These are phyloP conservation scores for Borealophlyctis nickersoniae DNA, from an alignment of 192 early-diverging fungal species.

Conservation along the genomic window DNA sequence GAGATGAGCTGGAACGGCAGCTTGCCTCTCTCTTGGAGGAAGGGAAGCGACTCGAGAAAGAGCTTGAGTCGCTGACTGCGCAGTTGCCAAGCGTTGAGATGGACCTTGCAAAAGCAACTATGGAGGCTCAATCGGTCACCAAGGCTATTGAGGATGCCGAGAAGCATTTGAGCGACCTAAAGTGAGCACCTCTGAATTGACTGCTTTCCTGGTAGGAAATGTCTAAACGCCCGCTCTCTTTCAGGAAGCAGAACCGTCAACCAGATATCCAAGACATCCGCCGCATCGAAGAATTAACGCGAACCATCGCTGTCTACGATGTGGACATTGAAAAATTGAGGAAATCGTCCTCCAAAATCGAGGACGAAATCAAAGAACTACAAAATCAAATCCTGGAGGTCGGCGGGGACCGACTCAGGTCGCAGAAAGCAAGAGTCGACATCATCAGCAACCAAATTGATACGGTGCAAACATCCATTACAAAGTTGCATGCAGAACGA, in stretches of 20 bases:
- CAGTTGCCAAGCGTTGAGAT: slow-evolving; percentile 55
- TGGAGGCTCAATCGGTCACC: slow-evolving; percentile 68
- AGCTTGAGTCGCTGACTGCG: slow-evolving; percentile 17
- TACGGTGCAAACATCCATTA: slow-evolving; percentile 60
- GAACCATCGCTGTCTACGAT: slow-evolving; percentile 9
- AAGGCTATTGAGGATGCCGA: slow-evolving; percentile 67
- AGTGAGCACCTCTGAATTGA: slow-evolving; percentile 25
- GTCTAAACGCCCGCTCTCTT: too few relatives aligned
- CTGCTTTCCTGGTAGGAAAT: slow-evolving; percentile 1
- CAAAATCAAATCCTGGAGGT: slow-evolving; percentile 89
- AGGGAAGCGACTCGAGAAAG: slow-evolving; percentile 22
- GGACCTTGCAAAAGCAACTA: slow-evolving; percentile 62
- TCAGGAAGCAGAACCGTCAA: slow-evolving; percentile 44
- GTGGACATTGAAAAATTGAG: slow-evolving; percentile 29
- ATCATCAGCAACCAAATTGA: slow-evolving; percentile 75
- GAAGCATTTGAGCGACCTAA: slow-evolving; percentile 56
- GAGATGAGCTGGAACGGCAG: slow-evolving; percentile 8
- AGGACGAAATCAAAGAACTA: slow-evolving; percentile 73
- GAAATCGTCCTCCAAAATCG: slow-evolving; percentile 58
- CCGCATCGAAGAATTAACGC: slow-evolving; percentile 43
- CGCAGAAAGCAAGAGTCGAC: slow-evolving; percentile 83
- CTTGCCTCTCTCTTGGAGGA: slow-evolving; percentile 11
- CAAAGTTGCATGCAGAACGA: slow-evolving; percentile 71
- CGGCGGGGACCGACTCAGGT: slow-evolving; percentile 82
- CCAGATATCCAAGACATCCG: slow-evolving; percentile 52